Evolutionary conservation across 176 grass and related monocot genomes (phyloP).

Genomic region (Carex kokanica): DNA sequence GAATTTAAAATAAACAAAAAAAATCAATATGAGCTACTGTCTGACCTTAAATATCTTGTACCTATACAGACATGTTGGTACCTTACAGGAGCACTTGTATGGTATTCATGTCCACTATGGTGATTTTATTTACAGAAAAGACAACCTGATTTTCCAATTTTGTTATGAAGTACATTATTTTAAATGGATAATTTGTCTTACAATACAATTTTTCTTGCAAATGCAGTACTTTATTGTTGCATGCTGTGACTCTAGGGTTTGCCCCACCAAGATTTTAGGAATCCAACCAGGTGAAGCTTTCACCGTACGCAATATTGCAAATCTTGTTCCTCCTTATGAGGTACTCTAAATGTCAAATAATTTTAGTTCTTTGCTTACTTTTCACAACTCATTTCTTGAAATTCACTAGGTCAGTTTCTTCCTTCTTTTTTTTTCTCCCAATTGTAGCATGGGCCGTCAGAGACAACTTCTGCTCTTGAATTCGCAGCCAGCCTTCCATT

Average conservation of each 20-base stretch:
- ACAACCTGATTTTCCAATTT: not conserved
- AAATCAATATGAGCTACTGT: not conserved
- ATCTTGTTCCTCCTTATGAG: conserved; percentile 82
- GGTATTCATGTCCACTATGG: not conserved
- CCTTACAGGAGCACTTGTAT: not conserved
- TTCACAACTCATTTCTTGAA: not conserved
- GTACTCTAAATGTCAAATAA: conserved; percentile 34
- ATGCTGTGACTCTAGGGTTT: conserved; percentile 91
- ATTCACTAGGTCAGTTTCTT: conserved; percentile 22
- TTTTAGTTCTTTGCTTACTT: not conserved
- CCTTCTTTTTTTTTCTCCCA: not conserved
- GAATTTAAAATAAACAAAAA: not conserved
- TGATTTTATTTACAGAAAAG: not conserved
- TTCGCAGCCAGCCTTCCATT: conserved; percentile 66
- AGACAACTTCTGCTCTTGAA: conserved; percentile 90
- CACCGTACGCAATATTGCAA: conserved; percentile 86
- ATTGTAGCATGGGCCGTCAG: conserved; percentile 66
- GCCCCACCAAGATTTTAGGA: conserved; percentile 69
- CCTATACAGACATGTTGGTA: not conserved
- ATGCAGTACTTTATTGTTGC: conserved; percentile 91
- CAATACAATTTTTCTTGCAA: conserved; percentile 34
- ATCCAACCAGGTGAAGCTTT: conserved; percentile 94
- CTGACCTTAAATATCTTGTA: not conserved
- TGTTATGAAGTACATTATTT: not conserved
- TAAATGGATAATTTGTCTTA: not conserved